Evolutionary conservation across 225 moss, liverwort and hornwort species (phyloP), one percentile per base, ranked within the genome.

Genomic region (Marchantia paleacea): DNA sequence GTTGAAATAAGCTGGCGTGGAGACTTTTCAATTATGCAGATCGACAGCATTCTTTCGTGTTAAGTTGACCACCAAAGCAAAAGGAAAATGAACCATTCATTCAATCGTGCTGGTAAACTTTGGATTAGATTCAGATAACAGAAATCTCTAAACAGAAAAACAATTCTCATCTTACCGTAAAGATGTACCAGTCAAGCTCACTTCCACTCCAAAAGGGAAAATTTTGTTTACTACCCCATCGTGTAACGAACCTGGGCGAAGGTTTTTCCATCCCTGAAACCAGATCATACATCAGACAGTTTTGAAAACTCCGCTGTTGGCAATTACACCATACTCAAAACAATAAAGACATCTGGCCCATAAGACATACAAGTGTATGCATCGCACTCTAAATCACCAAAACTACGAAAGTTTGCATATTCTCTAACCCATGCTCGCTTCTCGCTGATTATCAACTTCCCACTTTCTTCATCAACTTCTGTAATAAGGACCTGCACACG

Each of bases 371-470:
- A 39, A 50, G 20, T 2, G 20, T 50, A n/a, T 28, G 47, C 72
- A 10, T 12, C 50, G 50, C 0, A 71, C 39, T 69, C 47, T 22
- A 71, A 10, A 20, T 8, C 22, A 12, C 7, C 20, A 22, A 24
- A n/a, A 72, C n/a, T 4, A 9, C 49, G 29, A 47, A 62, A 30
- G 62, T n/a, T 26, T 12, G 20, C 19, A 64, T 15, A 58, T 48
- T 20, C 7, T 57, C 61, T 76, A 60, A 84, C 84, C 87, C 87
- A 87, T 72, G 87, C 87, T 80, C 75, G 67, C 54, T 75, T 87
- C 68, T 85, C 87, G 73, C 87, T 87, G 77, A 85, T 47, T 25
- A 85, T 28, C n/a, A 87, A 49, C 80, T 63, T 80, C 52, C 78
- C 78, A 18, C 39, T 10, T 2, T 66, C 31, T 75, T 85, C 84